Base-by-base conservation (phyloP, 371 early-diverging fungal genomes). In the Amoeboaphelidium protococcarum region DNA sequence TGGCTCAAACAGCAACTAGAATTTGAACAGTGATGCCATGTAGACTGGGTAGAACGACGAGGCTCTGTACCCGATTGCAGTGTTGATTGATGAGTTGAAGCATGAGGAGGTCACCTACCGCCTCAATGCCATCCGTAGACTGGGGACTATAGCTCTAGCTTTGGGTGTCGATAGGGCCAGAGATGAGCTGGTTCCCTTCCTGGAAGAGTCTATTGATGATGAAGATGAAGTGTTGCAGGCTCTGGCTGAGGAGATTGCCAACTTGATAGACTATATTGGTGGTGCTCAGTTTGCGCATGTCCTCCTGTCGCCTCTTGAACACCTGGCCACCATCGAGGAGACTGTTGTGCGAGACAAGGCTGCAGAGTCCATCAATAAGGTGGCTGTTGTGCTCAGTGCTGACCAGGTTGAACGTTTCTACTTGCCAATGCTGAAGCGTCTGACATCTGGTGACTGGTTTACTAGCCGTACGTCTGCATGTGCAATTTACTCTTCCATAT, bases 121-220 rank as follows among this genome's bases (percentile, higher is more conserved):
- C 49, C 70, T 92, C 46, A 84, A 84, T 52, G 88, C 94, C 49
- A 82, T 90, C 55, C 71, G 75, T 54, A 76, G 88, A 25, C 69
- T 95, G 31, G 61, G 74, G 44, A 77, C 86, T 48, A 89, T 95
- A 53, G 91, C 92, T 13, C 66, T 80, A 40, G 94, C 94, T 16
- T 70, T 95, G 31, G 96, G 96, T 40, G 80, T 75, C 41, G 87
- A 90, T 60, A 74, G 96, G 50, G 80, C 96, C 23, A 73, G 96
- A 46, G 78, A 77, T 41, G 96, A 95, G 59, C 76, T 95, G 26
- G 73, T 95, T 55, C 94, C 94, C 19, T 95, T 95, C 60, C 66
- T 95, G 45, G 88, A 89, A 87, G 95, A 95, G 62, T 90, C 92
- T 16, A 82, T 90, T 56, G 94, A 92, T 60, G 94, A 92, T 56